These are phyloP conservation scores for Mesembryanthemum crystallinum DNA, from an alignment of 148 eudicot genomes.

Conservation along the genomic window DNA sequence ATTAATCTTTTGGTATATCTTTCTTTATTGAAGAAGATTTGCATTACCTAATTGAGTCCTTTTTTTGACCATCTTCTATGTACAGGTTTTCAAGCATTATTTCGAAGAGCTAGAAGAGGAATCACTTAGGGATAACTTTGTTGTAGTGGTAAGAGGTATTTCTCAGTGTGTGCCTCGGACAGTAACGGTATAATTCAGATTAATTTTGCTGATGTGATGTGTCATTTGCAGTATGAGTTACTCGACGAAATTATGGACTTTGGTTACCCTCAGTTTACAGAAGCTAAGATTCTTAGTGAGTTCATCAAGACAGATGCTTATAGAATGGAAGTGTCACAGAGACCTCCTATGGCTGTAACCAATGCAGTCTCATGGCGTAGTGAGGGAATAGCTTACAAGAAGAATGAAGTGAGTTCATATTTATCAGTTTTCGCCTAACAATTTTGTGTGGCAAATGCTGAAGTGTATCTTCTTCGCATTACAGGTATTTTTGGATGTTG, in stretches of 20 bases:
- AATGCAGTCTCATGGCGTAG: conserved; percentile 99
- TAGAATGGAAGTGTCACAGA: conserved; percentile 93
- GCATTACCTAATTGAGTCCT: not conserved
- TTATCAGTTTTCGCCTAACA: not conserved
- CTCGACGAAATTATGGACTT: conserved; percentile 99
- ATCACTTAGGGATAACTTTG: conserved; percentile 96
- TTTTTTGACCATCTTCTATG: conserved; percentile 9
- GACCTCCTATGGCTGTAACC: conserved; percentile 99
- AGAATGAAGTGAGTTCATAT: conserved; percentile 67
- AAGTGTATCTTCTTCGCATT: conserved; percentile 17
- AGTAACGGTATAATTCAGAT: not conserved
- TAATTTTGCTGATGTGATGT: conserved; percentile 10
- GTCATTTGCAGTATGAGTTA: conserved; percentile 71
- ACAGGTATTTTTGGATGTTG: conserved; percentile 96
- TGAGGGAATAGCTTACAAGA: conserved; percentile 90
- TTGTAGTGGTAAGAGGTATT: conserved; percentile 80
- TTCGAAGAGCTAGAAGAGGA: conserved; percentile 97
- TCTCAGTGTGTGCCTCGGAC: conserved; percentile 10
- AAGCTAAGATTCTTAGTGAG: conserved; percentile 94
- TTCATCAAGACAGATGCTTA: conserved; percentile 98
- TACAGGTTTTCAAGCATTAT: conserved; percentile 96
- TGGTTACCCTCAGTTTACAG: conserved; percentile 97
- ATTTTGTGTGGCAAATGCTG: not conserved
- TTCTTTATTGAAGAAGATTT: not conserved
- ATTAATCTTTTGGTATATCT: not conserved